Evolutionary conservation across 495 filamentous ascomycete genomes (phyloP), one percentile per base, ranked within the genome.

Genomic region (Penicillium maclennaniae): DNA sequence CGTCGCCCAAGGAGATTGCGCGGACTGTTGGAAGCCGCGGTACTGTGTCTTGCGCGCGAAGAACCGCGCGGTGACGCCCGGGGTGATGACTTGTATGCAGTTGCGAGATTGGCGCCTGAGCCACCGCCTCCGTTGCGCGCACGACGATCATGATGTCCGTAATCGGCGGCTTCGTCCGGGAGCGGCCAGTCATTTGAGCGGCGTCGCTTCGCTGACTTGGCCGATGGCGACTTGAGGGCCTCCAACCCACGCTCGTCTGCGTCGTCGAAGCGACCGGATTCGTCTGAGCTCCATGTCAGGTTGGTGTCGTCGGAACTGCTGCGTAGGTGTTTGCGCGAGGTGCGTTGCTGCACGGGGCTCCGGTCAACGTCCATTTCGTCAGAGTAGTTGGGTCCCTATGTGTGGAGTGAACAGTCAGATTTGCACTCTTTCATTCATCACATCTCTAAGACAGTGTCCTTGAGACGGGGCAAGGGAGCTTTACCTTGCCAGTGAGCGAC

Each of bases 171-270:
- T 38, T 67, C 65, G 19, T 69, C 61, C 7, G 63, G 65, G 25
- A 78, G 56, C 26, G 78, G 77, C 78, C 78, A 81, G 44, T 78
- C 74, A 36, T 73, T 77, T 1, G 73, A 74, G 6, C 76, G 69
- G 12, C 70, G 74, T 31, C 76, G 62, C 58, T 81, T 81, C 9
- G 58, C 61, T 0, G 69, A 68, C 39, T 74, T 70, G 4, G 59
- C 62, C 6, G 67, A 65, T 1, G 56, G 58, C 0, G 66, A 62
- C 3, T 61, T 53, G 37, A 57, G 56, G 17, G 54, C 54, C 5
- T 67, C 63, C 27, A 44, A 40, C n/a, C 60, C 55, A 3, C 46
- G 56, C 44, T 75, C 73, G 7, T 75, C 69, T 7, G 72, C 74
- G 45, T 77, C 74, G 28, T 75, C 74, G 28, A 73, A 74, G 12